phyloP scores from a whole-genome alignment of 2,329 filamentous ascomycete species.

The Fusarium nygamai region DNA sequence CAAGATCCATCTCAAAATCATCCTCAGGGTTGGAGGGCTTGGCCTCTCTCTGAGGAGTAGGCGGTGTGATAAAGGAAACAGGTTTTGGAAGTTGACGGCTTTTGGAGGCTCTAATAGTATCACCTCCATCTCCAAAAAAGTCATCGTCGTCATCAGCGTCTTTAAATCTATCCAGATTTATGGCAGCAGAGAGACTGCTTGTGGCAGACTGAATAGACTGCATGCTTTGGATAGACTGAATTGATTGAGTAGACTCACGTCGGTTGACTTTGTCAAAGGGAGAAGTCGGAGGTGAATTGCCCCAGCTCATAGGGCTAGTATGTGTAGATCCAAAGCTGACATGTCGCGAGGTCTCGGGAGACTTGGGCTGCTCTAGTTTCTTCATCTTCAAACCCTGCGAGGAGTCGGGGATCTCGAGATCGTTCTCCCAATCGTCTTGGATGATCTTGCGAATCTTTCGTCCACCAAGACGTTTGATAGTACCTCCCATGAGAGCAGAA shows the following conservation, averaged over 20 bases:
- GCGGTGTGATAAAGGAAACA: conserved; percentile 64
- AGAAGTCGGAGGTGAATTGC: conserved; percentile 41
- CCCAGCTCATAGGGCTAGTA: conserved; percentile 60
- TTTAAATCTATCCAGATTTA: conserved; percentile 71
- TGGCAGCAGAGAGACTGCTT: conserved; percentile 54
- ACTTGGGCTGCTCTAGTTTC: conserved; percentile 65
- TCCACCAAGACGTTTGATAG: conserved; percentile 88
- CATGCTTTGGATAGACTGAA: conserved; percentile 23
- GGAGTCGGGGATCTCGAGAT: conserved; percentile 73
- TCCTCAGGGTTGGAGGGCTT: conserved; percentile 59
- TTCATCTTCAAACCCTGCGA: conserved; percentile 73
- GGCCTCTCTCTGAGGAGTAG: conserved; percentile 61
- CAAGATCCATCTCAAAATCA: conserved; percentile 77
- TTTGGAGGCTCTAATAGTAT: conserved; percentile 76
- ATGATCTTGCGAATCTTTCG: conserved; percentile 77
- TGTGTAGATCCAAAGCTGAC: conserved; percentile 64
- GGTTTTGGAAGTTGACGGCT: conserved; percentile 61
- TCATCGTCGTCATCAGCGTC: conserved; percentile 71
- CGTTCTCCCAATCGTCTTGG: conserved; percentile 84
- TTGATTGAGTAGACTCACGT: conserved; percentile 40
- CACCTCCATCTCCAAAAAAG: conserved; percentile 70
- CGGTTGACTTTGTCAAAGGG: conserved; percentile 42
- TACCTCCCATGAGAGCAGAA: conserved; percentile 89
- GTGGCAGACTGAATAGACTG: conserved; percentile 44
- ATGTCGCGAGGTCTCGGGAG: conserved; percentile 75